phyloP scores from a whole-genome alignment of 2,329 filamentous ascomycete genomes.

The Epichloe amarillans region DNA sequence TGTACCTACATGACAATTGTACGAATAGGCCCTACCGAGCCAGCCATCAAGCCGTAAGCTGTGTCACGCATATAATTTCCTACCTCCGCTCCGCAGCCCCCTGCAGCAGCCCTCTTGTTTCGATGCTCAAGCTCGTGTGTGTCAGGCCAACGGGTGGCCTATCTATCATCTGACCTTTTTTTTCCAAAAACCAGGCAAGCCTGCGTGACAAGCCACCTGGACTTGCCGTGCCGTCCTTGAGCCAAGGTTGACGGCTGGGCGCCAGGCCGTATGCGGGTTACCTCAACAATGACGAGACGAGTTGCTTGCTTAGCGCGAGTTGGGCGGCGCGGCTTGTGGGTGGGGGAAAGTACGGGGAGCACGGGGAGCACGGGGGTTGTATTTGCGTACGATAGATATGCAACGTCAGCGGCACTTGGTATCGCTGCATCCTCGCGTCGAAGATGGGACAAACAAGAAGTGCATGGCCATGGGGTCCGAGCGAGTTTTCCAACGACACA shows the following conservation, averaged over 20 bases:
- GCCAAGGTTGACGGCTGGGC: neutral
- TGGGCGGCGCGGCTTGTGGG: too few species aligned
- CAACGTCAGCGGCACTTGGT: too few species aligned
- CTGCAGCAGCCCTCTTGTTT: neutral
- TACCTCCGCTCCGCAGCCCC: neutral
- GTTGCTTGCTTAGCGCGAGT: too few species aligned
- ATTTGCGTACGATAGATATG: too few species aligned
- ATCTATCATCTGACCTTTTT: neutral
- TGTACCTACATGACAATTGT: neutral
- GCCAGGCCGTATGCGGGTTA: neutral
- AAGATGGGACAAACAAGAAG: too few species aligned
- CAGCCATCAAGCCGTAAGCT: neutral
- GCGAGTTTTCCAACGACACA: too few species aligned
- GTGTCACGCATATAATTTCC: neutral
- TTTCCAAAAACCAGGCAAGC: neutral
- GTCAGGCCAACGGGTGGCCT: neutral
- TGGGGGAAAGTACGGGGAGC: too few species aligned
- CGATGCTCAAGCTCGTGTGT: neutral
- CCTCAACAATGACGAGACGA: neutral
- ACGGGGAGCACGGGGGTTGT: too few species aligned
- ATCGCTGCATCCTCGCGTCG: too few species aligned
- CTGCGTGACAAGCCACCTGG: neutral
- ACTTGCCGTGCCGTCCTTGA: neutral
- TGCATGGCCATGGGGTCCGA: too few species aligned
- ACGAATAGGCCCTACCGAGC: neutral